A percentile compares a stretch with the other conserved stretches of the same genome.
These are phyloP conservation scores for Metschnikowia chrysomelidarum DNA, from an alignment of 805 yeast species.

Conservation along the genomic window DNA sequence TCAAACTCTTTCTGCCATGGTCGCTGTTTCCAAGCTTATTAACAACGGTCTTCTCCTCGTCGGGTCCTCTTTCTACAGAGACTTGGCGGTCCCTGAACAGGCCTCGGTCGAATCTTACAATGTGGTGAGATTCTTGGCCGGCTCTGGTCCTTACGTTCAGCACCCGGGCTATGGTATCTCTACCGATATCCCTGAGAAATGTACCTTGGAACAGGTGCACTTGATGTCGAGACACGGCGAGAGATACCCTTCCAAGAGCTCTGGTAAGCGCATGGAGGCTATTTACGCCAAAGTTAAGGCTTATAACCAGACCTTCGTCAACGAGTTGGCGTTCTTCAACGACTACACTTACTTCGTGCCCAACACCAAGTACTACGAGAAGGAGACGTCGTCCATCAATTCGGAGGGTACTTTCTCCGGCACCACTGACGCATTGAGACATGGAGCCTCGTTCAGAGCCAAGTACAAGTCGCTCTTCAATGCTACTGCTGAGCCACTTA, in stretches of 20 bases:
- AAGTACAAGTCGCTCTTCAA: constrained; percentile 49
- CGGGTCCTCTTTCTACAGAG: constrained; percentile 25
- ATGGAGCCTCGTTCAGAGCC: constrained; percentile 49
- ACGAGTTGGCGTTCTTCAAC: constrained; percentile 53
- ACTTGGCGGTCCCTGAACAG: constrained; percentile 40
- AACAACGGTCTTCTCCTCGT: constrained; percentile 31
- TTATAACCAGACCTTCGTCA: constrained; percentile 34
- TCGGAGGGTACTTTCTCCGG: constrained; percentile 51
- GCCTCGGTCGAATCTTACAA: constrained; percentile 46
- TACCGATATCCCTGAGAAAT: constrained; percentile 47
- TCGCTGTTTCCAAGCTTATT: constrained; percentile 26
- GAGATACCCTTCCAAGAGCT: constrained; percentile 50
- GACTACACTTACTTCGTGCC: constrained; percentile 51
- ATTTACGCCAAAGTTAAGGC: constrained; percentile 25
- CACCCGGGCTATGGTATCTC: constrained; percentile 53
- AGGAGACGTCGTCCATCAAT: constrained; percentile 49
- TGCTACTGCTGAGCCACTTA: constrained; percentile 30
- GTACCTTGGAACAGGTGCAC: constrained; percentile 65
- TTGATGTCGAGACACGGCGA: constrained; percentile 78
- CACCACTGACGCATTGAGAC: constrained; percentile 43
- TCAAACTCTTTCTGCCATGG: constrained; percentile 23
- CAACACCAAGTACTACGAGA: constrained; percentile 39
- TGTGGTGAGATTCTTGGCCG: constrained; percentile 50
- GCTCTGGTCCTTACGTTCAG: constrained; percentile 55
- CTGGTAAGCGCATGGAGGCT: constrained; percentile 28